Base-by-base conservation (phyloP, 1,284 basidiomycete genomes). In the Austropuccinia psidii region DNA sequence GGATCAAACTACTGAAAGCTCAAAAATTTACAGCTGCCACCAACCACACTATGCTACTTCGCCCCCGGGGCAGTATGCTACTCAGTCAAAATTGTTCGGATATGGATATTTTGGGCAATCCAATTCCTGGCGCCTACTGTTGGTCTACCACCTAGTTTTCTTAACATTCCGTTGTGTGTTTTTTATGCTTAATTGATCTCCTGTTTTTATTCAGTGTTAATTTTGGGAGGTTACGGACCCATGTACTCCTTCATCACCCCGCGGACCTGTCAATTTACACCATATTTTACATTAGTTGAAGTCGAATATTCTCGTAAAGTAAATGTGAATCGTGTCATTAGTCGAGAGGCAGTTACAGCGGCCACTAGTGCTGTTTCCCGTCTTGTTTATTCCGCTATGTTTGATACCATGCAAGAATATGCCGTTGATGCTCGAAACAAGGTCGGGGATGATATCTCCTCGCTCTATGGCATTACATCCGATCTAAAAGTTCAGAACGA, bases 251-350 rank as follows among this genome's bases (percentile, higher is more conserved):
- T 39, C n/a, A 67, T 67, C 8, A 27, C 17, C 21, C 64, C 64
- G 47, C 64, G 64, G 2, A 49, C 50, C 35, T 67, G 64, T 15
- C 47, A 67, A 43, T 54, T 67, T 19, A 67, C 64, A 13, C 49
- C 49, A 15, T 67, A 52, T 35, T 35, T 41, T 31, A 67, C 64
- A n/a, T 19, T 39, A 24, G 47, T 35, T 27, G 64, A 67, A 43
- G 64, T 67, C 5, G 21, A 35, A 31, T 67, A 67, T n/a, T 37
- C 49, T 39, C 39, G 19, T 15, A 67, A 17, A 5, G 49, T 52
- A 11, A 67, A 67, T 41, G 29, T 52, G 29, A 33, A n/a, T 54
- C 47, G 64, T 5, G 29, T 67, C 6, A 52, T 67, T 29, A 50
- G 47, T 4, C 33, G 37, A 31, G 37, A 50, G 29, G n/a, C 64